These are phyloP conservation scores for Davidsoniella australis DNA, from an alignment of 2,329 filamentous ascomycete species.

Conservation along the genomic window DNA sequence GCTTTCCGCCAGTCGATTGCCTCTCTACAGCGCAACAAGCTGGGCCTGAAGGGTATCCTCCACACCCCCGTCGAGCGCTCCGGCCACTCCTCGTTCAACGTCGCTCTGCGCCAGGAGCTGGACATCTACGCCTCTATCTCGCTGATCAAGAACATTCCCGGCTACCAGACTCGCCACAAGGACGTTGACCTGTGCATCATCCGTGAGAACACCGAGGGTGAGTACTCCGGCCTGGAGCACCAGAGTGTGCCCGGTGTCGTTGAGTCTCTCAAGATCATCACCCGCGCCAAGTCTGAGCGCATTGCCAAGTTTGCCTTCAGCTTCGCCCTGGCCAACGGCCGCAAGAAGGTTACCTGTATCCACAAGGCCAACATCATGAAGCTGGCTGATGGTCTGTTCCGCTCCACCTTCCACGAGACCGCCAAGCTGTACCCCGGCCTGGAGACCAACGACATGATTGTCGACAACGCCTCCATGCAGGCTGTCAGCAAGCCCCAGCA, in stretches of 20 bases:
- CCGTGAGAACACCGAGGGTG: conserved; percentile 98
- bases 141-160: conserved; percentile 98
- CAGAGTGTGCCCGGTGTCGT: conserved; percentile 93
- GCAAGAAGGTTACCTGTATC: conserved; percentile 98
- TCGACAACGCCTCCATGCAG: conserved; percentile 99
- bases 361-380: conserved; percentile 99
- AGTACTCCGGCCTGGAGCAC: conserved; percentile 98
- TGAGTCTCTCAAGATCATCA: conserved; percentile 99
- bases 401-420: conserved; percentile 85
- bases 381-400: conserved; percentile 95
- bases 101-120: conserved; percentile 94
- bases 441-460: conserved; percentile 98
- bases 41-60: conserved; percentile 95
- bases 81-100: conserved; percentile 98
- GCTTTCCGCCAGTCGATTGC: conserved; percentile 91
- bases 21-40: conserved; percentile 94
- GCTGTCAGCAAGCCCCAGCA: conserved; percentile 91
- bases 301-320: conserved; percentile 98
- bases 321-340: conserved; percentile 95
- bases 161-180: conserved; percentile 93
- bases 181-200: conserved; percentile 98
- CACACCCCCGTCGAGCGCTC: conserved; percentile 94
- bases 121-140: conserved; percentile 98
- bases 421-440: conserved; percentile 91
- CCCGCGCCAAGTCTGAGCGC: conserved; percentile 94